Percentiles rank a stretch among this genome's conserved stretches.
Evolutionary conservation across 805 yeast species (phyloP).

Genomic region (Candida verbasci): DNA sequence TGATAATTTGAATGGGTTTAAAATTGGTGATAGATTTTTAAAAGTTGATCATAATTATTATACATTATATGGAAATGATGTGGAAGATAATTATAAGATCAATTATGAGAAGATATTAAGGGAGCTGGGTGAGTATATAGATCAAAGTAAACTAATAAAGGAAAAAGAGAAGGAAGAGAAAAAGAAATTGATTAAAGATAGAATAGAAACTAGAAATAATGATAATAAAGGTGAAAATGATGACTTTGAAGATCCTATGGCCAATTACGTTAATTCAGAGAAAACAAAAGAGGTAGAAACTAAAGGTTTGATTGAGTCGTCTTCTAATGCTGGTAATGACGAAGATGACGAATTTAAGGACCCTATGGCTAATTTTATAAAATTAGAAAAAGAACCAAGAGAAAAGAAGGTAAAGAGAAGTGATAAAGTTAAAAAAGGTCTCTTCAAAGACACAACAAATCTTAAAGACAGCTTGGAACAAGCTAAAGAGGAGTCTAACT

Average conservation of each 20-base stretch:
- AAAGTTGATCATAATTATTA: conserved; percentile 72
- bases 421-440: background rate
- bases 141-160: conserved; percentile 4
- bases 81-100: conserved; percentile 38
- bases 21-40: conserved; percentile 44
- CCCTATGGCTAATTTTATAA: conserved; percentile 29
- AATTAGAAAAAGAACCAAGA: background rate
- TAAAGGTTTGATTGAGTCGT: too few relatives aligned
- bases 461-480: too few relatives aligned
- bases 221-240: conserved; percentile 14
- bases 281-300: conserved; percentile 1
- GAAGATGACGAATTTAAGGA: conserved; percentile 33
- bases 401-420: background rate
- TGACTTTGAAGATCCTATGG: conserved; percentile 34
- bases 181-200: conserved; percentile 1
- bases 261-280: conserved; percentile 8
- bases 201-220: conserved; percentile 1
- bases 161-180: conserved; percentile 1
- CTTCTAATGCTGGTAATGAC: too few relatives aligned
- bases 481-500: too few relatives aligned
- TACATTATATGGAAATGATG: conserved; percentile 49
- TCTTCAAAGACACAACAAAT: too few relatives aligned
- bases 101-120: conserved; percentile 18
- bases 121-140: conserved; percentile 8
- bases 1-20: conserved; percentile 77